These are phyloP conservation scores for Cutaneotrichosporon daszewskae DNA, from an alignment of 1,284 basidiomycete genomes.

Conservation along the genomic window DNA sequence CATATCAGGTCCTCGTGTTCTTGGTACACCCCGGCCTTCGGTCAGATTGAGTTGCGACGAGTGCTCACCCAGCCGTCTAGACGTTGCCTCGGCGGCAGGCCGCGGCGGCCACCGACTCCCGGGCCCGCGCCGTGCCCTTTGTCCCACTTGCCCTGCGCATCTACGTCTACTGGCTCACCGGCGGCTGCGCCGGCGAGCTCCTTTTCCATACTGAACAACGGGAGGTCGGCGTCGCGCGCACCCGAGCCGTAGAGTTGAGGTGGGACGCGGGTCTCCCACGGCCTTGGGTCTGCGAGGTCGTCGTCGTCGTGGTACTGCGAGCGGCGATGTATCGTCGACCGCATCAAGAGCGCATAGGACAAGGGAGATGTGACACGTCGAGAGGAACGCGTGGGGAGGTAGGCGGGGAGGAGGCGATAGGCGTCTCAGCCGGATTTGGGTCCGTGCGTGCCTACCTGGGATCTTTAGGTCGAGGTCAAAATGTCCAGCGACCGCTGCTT, in stretches of 20 bases:
- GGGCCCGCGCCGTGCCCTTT: slow-evolving; percentile 42
- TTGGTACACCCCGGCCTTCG: slow-evolving; percentile 65
- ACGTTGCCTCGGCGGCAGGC: slow-evolving; percentile 37
- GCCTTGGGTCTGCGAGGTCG: slow-evolving; percentile 37
- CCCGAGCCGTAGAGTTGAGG: slow-evolving; percentile 32
- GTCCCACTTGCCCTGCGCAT: slow-evolving; percentile 42
- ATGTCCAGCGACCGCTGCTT: slow-evolving; percentile 2
- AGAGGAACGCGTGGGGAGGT: not conserved
- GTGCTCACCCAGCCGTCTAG: slow-evolving; percentile 38
- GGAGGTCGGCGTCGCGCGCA: slow-evolving; percentile 12
- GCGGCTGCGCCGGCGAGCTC: not conserved
- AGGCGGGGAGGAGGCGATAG: not conserved
- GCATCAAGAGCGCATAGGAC: slow-evolving; percentile 10
- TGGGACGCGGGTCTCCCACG: slow-evolving; percentile 38
- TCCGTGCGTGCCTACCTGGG: not conserved
- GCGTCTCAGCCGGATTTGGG: not conserved
- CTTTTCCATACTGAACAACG: slow-evolving; percentile 14
- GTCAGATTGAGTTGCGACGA: not conserved
- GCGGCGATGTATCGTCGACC: slow-evolving; percentile 20
- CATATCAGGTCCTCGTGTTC: slow-evolving; percentile 79
- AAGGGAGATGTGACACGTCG: slow-evolving; percentile 5
- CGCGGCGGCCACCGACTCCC: slow-evolving; percentile 36
- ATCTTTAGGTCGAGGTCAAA: not conserved
- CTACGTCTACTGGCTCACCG: slow-evolving; percentile 17
- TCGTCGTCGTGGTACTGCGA: slow-evolving; percentile 24